Evolutionary conservation across 2,329 filamentous ascomycete genomes (phyloP), one percentile per base, ranked within the genome.

Genomic region (Gaeumannomyces sp.): DNA sequence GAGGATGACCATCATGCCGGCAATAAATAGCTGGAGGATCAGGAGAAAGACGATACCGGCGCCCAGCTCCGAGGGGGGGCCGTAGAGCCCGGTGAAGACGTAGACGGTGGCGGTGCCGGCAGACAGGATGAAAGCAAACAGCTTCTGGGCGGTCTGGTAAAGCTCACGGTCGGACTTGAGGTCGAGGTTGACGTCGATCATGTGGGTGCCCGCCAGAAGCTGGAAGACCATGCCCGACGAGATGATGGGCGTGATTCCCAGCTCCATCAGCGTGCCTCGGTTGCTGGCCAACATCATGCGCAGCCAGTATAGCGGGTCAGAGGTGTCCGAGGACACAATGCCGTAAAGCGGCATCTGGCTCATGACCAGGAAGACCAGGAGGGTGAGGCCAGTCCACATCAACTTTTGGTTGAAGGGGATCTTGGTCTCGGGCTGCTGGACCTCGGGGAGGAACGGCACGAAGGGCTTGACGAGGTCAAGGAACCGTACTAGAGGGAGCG

Each of bases 241-340:
- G 81, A 99, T 98, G 80, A 99, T 99, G 73, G 96, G 96, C 29
- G 95, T 97, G 73, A 98, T 95, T 83, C 93, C 93, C 82, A 97
- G 77, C 77, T 97, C 93, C 93, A 97, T 97, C 78, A 97, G 79
- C 31, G 93, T 97, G 79, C 93, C 93, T 75, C 93, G 89, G 80
- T 99, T 99, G 90, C 92, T 97, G 76, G 95, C 95, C 87, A 98
- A 88, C 89, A 99, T 97, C 94, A 99, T 98, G 80, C 95, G 91
- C 76, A 99, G 86, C 95, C 95, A 99, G 88, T 99, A 99, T 74
- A 99, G 85, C 72, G 95, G 96, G 82, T 99, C 96, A 68, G 95
- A 98, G 73, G 93, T 97, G 81, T 95, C 91, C 74, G 95, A 99
- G 65, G 95, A 99, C 76, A 99, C 96, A 80, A 99, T 99, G 81